Percentiles rank a stretch among this genome's conserved stretches.
These are phyloP conservation scores for Orobanche coerulescens DNA, from an alignment of 257 asterid genomes.

Conservation along the genomic window DNA sequence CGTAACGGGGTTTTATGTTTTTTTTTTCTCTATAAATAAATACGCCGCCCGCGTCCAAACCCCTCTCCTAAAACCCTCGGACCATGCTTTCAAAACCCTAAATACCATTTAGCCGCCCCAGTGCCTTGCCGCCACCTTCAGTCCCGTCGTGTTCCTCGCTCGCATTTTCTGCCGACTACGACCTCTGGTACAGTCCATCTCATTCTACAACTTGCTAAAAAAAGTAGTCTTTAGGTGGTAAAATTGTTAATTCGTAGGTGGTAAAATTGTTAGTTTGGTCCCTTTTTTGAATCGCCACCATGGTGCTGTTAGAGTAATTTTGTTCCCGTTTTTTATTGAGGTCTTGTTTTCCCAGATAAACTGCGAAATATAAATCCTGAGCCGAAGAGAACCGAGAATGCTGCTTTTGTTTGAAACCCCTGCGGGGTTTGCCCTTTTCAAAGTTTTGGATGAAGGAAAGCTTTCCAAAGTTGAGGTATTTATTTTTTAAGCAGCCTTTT, in stretches of 20 bases:
- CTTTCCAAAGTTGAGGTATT: slow-evolving; percentile 39
- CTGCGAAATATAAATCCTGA: background rate
- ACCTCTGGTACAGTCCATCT: no score
- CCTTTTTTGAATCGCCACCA: no score
- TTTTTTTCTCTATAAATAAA: no score
- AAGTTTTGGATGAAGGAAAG: slow-evolving; percentile 40
- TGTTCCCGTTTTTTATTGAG: background rate
- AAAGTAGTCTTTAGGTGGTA: no score
- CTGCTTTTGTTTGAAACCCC: slow-evolving; percentile 40
- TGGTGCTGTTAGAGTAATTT: no score
- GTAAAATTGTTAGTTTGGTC: no score
- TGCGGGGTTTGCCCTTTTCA: slow-evolving; percentile 37
- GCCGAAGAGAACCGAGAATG: slow-evolving; percentile 10
- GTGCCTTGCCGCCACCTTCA: background rate
- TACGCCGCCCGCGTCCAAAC: background rate
- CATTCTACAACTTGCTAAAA: no score
- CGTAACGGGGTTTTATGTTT: no score
- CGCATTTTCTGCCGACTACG: background rate
- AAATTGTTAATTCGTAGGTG: no score
- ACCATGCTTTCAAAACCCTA: no score
- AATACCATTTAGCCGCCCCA: no score
- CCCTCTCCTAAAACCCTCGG: background rate
- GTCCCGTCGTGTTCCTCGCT: background rate
- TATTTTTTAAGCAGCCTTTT: background rate
- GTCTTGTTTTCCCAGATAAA: background rate